Conservation (phyloP, 1,284 basidiomycete species). For the Trichosporon sp. region DNA sequence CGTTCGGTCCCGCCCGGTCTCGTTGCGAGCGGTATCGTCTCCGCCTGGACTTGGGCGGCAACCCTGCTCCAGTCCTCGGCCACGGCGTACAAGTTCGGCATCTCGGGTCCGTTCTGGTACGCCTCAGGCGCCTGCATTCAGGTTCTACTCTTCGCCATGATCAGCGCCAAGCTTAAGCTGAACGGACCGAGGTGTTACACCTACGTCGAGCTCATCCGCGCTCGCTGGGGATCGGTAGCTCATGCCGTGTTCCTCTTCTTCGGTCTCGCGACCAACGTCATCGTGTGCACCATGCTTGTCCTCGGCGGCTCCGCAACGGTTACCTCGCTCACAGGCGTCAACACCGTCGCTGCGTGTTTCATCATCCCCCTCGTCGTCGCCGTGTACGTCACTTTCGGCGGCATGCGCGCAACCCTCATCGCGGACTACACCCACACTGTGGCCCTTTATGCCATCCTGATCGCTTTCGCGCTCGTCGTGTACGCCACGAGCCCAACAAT, state of each 20-base stretch:
- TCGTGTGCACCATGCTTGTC: slow-evolving; percentile 66
- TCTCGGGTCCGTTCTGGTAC: slow-evolving; percentile 60
- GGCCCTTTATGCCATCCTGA: slow-evolving; percentile 72
- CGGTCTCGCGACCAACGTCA: slow-evolving; percentile 72
- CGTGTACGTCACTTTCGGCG: slow-evolving; percentile 61
- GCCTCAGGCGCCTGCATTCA: slow-evolving; percentile 57
- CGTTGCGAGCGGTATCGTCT: slow-evolving; percentile 83
- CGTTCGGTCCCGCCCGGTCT: slow-evolving; percentile 79
- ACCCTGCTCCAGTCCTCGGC: slow-evolving; percentile 57
- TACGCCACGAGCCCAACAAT: slow-evolving; percentile 69
- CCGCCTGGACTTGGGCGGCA: slow-evolving; percentile 63
- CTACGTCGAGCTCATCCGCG: slow-evolving; percentile 65
- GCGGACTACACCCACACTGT: slow-evolving; percentile 72
- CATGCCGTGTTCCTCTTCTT: slow-evolving; percentile 81
- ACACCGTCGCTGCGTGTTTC: slow-evolving; percentile 77
- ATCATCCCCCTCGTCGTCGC: slow-evolving; percentile 59
- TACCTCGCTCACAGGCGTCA: slow-evolving; percentile 77
- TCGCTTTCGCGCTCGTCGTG: slow-evolving; percentile 66
- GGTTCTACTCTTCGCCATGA: slow-evolving; percentile 62
- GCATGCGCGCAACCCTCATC: slow-evolving; percentile 60
- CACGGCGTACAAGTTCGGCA: slow-evolving; percentile 69
- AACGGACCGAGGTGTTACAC: slow-evolving; percentile 61
- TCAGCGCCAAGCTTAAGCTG: slow-evolving; percentile 63
- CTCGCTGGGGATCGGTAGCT: slow-evolving; percentile 72
- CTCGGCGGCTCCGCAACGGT: slow-evolving; percentile 78